Evolutionary conservation across 345 rosid species (phyloP), one percentile per base, ranked within the genome.

Genomic region (Pistacia atlantica): DNA sequence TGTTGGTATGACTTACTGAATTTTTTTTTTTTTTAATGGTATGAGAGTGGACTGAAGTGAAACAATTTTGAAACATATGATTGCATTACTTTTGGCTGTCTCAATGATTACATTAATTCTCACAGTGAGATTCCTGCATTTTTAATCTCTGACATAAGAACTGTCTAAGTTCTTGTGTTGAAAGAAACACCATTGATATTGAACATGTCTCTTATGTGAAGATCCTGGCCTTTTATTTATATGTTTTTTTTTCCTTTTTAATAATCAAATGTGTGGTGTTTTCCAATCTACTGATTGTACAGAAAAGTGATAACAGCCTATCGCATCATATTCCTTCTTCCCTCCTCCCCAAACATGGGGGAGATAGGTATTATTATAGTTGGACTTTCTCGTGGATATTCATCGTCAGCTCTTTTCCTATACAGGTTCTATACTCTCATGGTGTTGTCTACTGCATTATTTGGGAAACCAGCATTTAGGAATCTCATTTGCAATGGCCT

Each of bases 371-470:
- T 54, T 42, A 14, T 5, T 11, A 35, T 56, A 55, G 37, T 42
- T 42, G 8, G 8, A 68, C 14, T 5, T 51, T 25, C 73, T 42
- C 66, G 54, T 33, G 38, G 55, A 67, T 67, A 14, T 60, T 46
- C 67, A 42, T 69, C 55, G 69, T 56, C n/a, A 16, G 20, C 4
- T 38, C 62, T 22, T 68, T 51, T 46, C 20, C n/a, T 48, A 51
- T 73, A 57, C 88, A 95, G 97, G 98, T 97, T 97, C 83, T 97
- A 97, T 82, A 97, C 99, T 60, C 98, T 94, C 48, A 94, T 94
- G 99, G 99, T 97, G 79, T 83, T 97, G 86, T 91, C 99, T 57
- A 97, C 99, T 79, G 99, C 98, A 78, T 84, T 97, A 80, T 92
- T 92, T 77, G 98, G 91, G 62, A 94, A 90, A 75, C 99, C 99